Conservation (phyloP, 306 rosid genomes). For the Inga leiocalycina region DNA sequence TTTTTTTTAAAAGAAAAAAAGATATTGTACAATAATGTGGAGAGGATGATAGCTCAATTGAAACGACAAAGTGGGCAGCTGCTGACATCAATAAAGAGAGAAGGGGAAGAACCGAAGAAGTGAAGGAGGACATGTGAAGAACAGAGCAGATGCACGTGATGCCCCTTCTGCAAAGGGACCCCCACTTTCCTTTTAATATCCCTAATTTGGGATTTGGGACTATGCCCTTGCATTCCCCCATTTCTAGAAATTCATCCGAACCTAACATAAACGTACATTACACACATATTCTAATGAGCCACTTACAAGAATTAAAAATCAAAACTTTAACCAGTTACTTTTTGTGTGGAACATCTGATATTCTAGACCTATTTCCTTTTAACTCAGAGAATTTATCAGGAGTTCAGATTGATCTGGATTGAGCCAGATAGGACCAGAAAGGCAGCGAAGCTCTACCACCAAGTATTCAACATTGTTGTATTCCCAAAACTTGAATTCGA, state of each 20-base stretch:
- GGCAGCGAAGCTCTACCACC: accelerated
- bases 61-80: background rate
- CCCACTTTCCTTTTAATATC: background rate
- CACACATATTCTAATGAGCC: too few relatives aligned
- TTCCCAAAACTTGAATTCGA: too few relatives aligned
- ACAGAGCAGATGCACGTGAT: slow-evolving; percentile 32
- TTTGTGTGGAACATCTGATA: too few relatives aligned
- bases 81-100: background rate
- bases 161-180: slow-evolving; percentile 14
- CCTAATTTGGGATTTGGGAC: slow-evolving; percentile 11
- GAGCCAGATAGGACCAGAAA: too few relatives aligned
- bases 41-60: background rate
- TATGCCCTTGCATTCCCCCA: background rate
- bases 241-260: background rate
- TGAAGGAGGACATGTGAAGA: slow-evolving; percentile 28
- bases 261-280: background rate
- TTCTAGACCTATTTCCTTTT: too few relatives aligned
- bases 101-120: background rate
- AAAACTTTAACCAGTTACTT: too few relatives aligned
- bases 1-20: background rate
- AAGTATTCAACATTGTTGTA: too few relatives aligned
- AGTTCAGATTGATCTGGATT: too few relatives aligned
- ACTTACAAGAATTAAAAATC: too few relatives aligned
- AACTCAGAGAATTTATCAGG: too few relatives aligned
- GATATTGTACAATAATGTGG: background rate